phyloP scores from a whole-genome alignment of 1,139 yeast species.

The Debaryomyces subglobosus region DNA sequence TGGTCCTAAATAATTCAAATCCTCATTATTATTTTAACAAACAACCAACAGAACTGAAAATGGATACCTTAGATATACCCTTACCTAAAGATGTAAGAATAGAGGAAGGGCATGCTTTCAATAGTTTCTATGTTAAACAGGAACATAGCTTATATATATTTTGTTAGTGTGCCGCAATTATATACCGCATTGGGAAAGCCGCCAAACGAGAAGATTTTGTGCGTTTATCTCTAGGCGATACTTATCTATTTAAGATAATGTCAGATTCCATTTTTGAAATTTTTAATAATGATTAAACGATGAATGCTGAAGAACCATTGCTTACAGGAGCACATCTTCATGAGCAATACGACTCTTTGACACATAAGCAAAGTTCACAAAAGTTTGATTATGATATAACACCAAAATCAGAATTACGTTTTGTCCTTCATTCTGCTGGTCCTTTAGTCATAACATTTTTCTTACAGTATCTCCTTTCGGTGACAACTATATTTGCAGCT shows the following conservation, averaged over 20 bases:
- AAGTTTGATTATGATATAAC: conserved; percentile 8
- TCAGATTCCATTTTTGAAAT: not conserved
- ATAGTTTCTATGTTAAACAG: conserved; percentile 12
- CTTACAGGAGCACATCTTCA: conserved; percentile 30
- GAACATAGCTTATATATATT: conserved; percentile 16
- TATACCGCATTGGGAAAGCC: conserved; percentile 8
- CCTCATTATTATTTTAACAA: conserved; percentile 12
- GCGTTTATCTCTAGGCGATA: not conserved
- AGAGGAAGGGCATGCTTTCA: conserved; percentile 1
- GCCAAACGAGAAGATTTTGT: conserved; percentile 1
- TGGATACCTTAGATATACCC: conserved; percentile 17
- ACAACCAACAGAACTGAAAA: not conserved
- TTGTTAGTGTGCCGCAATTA: conserved; percentile 10
- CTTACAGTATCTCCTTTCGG: conserved; percentile 52
- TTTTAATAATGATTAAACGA: conserved; percentile 9
- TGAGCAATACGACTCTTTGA: conserved; percentile 17
- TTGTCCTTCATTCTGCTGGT: conserved; percentile 38
- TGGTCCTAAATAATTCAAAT: conserved; percentile 8
- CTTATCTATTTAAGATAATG: not conserved
- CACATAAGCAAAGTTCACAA: conserved; percentile 11
- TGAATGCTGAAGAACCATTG: conserved; percentile 37
- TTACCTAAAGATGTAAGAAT: conserved; percentile 13
- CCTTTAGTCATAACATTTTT: conserved; percentile 54
- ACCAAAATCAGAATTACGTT: conserved; percentile 25
- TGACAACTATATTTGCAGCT: conserved; percentile 51